Base-by-base conservation (phyloP, 345 rosid genomes). In the Populus ilicifolia region DNA sequence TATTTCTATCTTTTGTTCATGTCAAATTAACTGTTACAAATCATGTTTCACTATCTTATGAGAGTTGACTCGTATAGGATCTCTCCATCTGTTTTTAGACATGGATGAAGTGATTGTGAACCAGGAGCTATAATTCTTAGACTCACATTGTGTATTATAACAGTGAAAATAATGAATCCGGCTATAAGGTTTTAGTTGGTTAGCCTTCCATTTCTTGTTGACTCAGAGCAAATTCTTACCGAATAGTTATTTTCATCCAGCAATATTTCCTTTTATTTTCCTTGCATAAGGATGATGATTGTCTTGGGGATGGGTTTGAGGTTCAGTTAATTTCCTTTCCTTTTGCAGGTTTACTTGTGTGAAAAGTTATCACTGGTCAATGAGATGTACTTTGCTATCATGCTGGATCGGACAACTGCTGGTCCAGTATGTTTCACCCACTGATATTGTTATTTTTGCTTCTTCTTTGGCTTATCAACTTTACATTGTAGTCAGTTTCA, bases 341-440 rank as follows among this genome's bases (percentile, higher is more conserved):
- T 77, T 41, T 62, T 66, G 77, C 96, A 96, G 99, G 97, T 96
- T 81, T 96, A 94, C 86, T 80, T 96, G 82, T 94, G 98, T 80
- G 87, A 96, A 80, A 96, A 96, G 86, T 70, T 96, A 80, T 92
- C 97, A 21, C 95, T 96, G 39, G 89, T 89, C 83, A 94, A 96
- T 79, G 99, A 96, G 95, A 96, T 94, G 98, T 96, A 96, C 89
- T 94, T 96, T 70, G 97, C 98, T 82, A 94, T 96, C 70, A 92
- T 93, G 79, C 89, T 96, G 54, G 99, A 96, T 88, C 95, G 98
- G 75, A 88, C 85, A 75, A 85, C 97, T 85, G 95, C 98, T 85
- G 98, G 98, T 56, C 99, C 98, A 59, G 99, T 96, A 92, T 63
- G 91, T 89, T 83, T 61, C 72, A 5, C 44, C 27, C 30, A 13